Conservation (phyloP, 768 basidiomycete genomes). For the Mycena latifolia region DNA sequence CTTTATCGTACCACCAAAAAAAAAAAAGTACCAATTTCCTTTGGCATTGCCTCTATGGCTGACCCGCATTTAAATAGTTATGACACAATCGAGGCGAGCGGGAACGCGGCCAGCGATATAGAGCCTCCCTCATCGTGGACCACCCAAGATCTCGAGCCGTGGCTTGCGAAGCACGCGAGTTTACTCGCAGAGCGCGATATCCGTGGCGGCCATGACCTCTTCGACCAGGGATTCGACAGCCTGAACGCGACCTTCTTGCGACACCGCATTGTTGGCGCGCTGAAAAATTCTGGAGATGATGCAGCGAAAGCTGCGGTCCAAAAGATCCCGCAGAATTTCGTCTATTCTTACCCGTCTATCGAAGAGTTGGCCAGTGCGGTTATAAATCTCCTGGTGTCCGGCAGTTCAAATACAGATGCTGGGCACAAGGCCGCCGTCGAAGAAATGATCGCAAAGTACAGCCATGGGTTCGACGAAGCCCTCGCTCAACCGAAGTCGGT, state of each 20-base stretch:
- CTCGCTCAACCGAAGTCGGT: no score
- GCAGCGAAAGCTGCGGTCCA: slow-evolving; percentile 29
- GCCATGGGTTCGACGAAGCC: slow-evolving; percentile 35
- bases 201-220: slow-evolving; percentile 39
- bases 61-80: slow-evolving; percentile 29
- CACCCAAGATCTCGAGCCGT: slow-evolving; percentile 22
- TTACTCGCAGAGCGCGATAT: slow-evolving; percentile 24
- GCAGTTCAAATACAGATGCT: slow-evolving; percentile 7
- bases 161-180: slow-evolving; percentile 38
- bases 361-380: slow-evolving; percentile 45
- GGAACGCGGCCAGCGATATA: slow-evolving; percentile 16
- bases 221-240: slow-evolving; percentile 51
- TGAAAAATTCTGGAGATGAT: slow-evolving; percentile 35
- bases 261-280: slow-evolving; percentile 48
- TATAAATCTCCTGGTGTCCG: slow-evolving; percentile 21
- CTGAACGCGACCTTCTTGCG: slow-evolving; percentile 52
- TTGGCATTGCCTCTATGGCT: background rate
- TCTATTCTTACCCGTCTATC: slow-evolving; percentile 59
- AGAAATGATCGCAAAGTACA: slow-evolving; percentile 52
- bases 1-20: no score
- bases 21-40: background rate
- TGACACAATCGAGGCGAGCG: slow-evolving; percentile 34
- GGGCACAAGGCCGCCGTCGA: slow-evolving; percentile 41
- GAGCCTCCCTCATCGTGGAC: slow-evolving; percentile 35
- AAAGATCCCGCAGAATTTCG: slow-evolving; percentile 49